Evolutionary conservation across 164 flowering plant species (phyloP), one percentile per base, ranked within the genome.

Genomic region (Pachysandra terminalis): DNA sequence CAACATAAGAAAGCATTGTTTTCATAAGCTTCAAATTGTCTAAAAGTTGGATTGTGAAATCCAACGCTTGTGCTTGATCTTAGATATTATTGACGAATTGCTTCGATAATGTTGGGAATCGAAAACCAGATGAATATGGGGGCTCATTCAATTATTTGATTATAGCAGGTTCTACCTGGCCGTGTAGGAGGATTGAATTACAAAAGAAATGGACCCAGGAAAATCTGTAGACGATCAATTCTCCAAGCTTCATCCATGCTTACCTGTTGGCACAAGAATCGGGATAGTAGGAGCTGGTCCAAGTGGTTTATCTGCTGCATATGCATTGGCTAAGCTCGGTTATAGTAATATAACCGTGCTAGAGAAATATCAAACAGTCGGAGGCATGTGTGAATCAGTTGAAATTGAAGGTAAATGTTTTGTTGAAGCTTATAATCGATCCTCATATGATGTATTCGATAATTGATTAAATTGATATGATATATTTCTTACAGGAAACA

Each of bases 281-380:
- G 91, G 87, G 19, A 87, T 88, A 59, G 56, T 90, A 19, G 93
- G 93, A 59, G 96, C 74, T 45, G 96, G 96, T 48, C 96, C 96
- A 57, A 88, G 96, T 72, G 96, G 96, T 59, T 53, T 88, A 67
- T 90, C 96, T 35, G 83, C 96, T 19, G 89, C 96, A 24, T 86
- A 90, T 80, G 96, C 91, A 66, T 75, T 88, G n/a, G 58, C 75
- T 49, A 87, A 74, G 75, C 87, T 90, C 40, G 91, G 93, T 63
- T 90, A 88, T 70, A 68, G 35, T 10, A 77, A 84, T 67, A 77
- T 90, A 7, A 84, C 90, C 10, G 78, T 90, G 22, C 70, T 86
- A 17, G 91, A 88, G 76, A 88, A 90, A 80, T 35, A 85, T 72
- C 87, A 81, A 26, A 75, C 83, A 12, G 91, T 88, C 9, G 85